These are phyloP conservation scores for Moricandia arvensis DNA, from an alignment of 345 rosid species.

Conservation along the genomic window DNA sequence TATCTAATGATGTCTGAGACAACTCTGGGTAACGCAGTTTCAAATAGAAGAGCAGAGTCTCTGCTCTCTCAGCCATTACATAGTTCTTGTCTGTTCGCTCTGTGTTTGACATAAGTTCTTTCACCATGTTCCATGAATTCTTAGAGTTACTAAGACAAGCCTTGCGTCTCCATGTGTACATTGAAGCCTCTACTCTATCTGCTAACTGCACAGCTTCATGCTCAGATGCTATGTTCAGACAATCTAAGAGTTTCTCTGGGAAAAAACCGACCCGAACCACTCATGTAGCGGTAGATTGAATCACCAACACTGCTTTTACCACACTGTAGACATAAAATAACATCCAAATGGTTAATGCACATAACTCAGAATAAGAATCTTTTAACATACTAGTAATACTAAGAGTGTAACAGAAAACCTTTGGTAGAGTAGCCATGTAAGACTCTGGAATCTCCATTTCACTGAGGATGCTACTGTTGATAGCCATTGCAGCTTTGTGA, in stretches of 20 bases:
- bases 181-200: constrained; percentile 76
- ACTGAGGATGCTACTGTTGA: constrained; percentile 64
- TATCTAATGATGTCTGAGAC: constrained; percentile 88
- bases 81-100: constrained; percentile 73
- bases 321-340: constrained; percentile 40
- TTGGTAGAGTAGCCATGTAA: constrained; percentile 74
- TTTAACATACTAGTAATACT: too few relatives aligned
- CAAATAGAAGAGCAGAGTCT: constrained; percentile 69
- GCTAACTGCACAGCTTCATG: constrained; percentile 86
- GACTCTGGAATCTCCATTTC: constrained; percentile 90
- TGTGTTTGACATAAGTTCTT: constrained; percentile 61
- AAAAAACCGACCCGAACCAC: constrained; percentile 53
- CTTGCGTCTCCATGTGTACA: constrained; percentile 95
- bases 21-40: constrained; percentile 82
- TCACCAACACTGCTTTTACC: constrained; percentile 84
- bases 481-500: constrained; percentile 94
- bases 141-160: constrained; percentile 66
- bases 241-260: constrained; percentile 60
- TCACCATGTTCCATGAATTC: constrained; percentile 85
- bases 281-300: constrained; percentile 58
- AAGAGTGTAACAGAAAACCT: constrained; percentile 38
- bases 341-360: background rate
- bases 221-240: constrained; percentile 68
- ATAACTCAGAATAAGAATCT: background rate
- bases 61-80: constrained; percentile 75